A percentile compares a stretch with the other conserved stretches of the same genome.
phyloP scores from a whole-genome alignment of 139 green algal species.

The Tetradesmus obliquus region DNA sequence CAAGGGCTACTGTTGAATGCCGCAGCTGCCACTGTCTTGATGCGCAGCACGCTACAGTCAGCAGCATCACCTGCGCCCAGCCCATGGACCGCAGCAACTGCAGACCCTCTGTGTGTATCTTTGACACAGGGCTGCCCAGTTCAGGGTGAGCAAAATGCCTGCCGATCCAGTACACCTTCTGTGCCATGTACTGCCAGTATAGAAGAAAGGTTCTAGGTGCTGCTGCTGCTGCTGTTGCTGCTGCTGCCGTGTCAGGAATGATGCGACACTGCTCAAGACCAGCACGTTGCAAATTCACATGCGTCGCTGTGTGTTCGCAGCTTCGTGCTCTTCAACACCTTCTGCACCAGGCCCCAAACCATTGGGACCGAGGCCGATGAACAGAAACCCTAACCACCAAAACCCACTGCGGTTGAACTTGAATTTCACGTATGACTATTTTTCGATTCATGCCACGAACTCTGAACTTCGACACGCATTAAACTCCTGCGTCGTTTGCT shows the following conservation, averaged over 20 bases:
- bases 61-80: constrained; percentile 2
- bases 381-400: background rate
- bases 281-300: no score
- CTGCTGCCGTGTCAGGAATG: background rate
- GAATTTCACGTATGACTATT: no score
- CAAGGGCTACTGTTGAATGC: background rate
- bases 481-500: background rate
- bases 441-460: no score
- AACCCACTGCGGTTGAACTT: background rate
- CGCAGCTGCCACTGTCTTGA: background rate
- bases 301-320: no score
- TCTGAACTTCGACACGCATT: no score
- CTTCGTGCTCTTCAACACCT: no score
- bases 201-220: no score
- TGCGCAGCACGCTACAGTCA: background rate
- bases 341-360: no score
- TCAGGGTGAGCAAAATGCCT: background rate
- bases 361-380: background rate
- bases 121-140: background rate
- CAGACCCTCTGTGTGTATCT: background rate
- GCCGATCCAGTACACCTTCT: constrained; percentile 16
- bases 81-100: background rate
- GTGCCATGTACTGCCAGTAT: background rate
- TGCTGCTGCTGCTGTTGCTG: background rate
- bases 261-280: no score